Evolutionary conservation across 2,329 filamentous ascomycete genomes (phyloP), one percentile per base, ranked within the genome.

Genomic region (Leptographium lundbergii): DNA sequence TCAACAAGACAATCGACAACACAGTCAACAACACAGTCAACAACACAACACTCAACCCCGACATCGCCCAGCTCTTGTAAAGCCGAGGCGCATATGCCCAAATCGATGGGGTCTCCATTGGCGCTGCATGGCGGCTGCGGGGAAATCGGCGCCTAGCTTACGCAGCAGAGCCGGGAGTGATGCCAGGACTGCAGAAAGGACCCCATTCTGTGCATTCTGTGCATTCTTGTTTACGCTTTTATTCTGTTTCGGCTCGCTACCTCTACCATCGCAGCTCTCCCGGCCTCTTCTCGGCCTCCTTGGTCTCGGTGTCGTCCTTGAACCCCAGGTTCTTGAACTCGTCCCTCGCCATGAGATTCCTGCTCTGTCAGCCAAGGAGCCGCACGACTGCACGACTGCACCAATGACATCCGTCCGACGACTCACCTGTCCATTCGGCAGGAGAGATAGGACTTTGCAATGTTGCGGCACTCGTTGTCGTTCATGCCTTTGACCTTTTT

Each of bases 261-360:
- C 47, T 25, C 67, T 66, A 71, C 73, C 73, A 70, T 57, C 60
- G 61, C 62, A 70, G 63, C 62, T 71, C 71, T 60, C 70, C 70
- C 55, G 54, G 67, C 65, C 19, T 67, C 65, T 56, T 63, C 58
- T 61, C 53, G n/a, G 68, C 64, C 17, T 71, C 69, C 25, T 63
- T 60, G 11, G n/a, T 7, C 36, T 48, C 24, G 42, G 3, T 5
- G 27, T 65, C 55, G 34, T 82, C 78, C 6, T 77, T 75, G 66
- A 95, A 94, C 0, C 94, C 94, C 48, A 99, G 76, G 69, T 99
- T 99, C 72, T 88, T 90, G 73, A 97, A 94, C 61, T 95, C 89
- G 69, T 99, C 94, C 65, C 82, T 89, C 9, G 91, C 91, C 94
- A 99, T 99, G 36, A 99, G 76, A 69, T 97, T 96, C 65, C 91